phyloP scores from a whole-genome alignment of 2,329 filamentous ascomycete genomes.

The Ophiocordyceps camponoti-rufipedis region DNA sequence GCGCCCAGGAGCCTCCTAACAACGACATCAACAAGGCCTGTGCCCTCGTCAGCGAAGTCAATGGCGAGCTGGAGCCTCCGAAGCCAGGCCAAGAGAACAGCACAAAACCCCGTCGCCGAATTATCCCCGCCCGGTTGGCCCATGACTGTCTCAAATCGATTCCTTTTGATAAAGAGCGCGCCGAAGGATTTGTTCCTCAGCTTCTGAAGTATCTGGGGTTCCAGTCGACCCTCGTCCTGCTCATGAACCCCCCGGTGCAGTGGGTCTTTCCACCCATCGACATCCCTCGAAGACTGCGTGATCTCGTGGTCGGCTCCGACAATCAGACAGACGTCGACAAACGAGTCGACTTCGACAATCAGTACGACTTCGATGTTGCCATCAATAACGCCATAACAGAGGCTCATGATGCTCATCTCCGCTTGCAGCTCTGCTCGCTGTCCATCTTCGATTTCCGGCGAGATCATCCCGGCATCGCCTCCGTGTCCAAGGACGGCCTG shows the following conservation, averaged over 20 bases:
- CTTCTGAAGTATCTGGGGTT: conserved; percentile 3
- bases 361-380: conserved; percentile 1
- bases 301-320: background rate
- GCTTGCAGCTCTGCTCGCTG: background rate
- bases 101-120: too few species aligned
- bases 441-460: background rate
- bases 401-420: conserved; percentile 3
- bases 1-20: too few species aligned
- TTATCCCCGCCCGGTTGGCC: background rate
- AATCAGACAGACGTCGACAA: too few species aligned
- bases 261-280: conserved; percentile 2
- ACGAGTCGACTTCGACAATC: background rate
- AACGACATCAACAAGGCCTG: too few species aligned
- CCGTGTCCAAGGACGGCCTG: conserved; percentile 11
- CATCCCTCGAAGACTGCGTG: conserved; percentile 2
- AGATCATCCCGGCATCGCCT: background rate
- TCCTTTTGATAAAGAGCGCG: conserved; percentile 2
- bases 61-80: too few species aligned
- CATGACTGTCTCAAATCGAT: conserved; percentile 1
- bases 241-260: conserved; percentile 2
- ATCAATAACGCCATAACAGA: conserved; percentile 1
- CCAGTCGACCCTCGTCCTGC: conserved; percentile 3
- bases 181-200: conserved; percentile 1
- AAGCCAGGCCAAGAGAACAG: too few species aligned
- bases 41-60: too few species aligned